Percentiles rank a stretch among this genome's conserved stretches.
These are phyloP conservation scores for Fusarium aywerte DNA, from an alignment of 2,329 filamentous ascomycete species.

Conservation along the genomic window DNA sequence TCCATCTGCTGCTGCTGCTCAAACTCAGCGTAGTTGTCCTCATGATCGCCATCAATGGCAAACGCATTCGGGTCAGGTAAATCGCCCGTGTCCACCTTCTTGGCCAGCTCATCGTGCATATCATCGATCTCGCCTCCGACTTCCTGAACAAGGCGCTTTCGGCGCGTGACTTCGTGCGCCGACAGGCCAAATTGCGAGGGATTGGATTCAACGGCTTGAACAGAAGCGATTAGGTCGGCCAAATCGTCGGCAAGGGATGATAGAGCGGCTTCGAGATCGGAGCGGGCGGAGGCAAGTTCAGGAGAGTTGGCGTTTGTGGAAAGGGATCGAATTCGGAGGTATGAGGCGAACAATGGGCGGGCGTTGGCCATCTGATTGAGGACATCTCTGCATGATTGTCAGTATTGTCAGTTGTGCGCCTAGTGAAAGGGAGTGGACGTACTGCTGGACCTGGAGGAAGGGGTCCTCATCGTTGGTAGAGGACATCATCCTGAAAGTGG, in stretches of 20 bases:
- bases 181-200: slow-evolving; percentile 89
- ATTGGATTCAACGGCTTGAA: slow-evolving; percentile 86
- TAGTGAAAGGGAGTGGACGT: slow-evolving; percentile 44
- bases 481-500: slow-evolving; percentile 68
- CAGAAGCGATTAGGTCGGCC: slow-evolving; percentile 85
- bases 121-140: slow-evolving; percentile 88
- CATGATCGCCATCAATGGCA: slow-evolving; percentile 63
- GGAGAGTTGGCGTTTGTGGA: slow-evolving; percentile 77
- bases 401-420: slow-evolving; percentile 4
- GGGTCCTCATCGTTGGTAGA: slow-evolving; percentile 75
- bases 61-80: slow-evolving; percentile 65
- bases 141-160: slow-evolving; percentile 85
- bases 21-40: slow-evolving; percentile 76
- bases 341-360: slow-evolving; percentile 90
- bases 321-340: slow-evolving; percentile 93
- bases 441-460: slow-evolving; percentile 79
- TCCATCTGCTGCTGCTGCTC: slow-evolving; percentile 91
- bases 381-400: slow-evolving; percentile 75
- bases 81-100: slow-evolving; percentile 62
- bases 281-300: slow-evolving; percentile 82
- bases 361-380: slow-evolving; percentile 82
- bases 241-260: slow-evolving; percentile 82
- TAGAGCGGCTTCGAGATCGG: slow-evolving; percentile 74
- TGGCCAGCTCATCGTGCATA: slow-evolving; percentile 85
- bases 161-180: slow-evolving; percentile 80